Evolutionary conservation across 306 rosid species (phyloP).

Genomic region (Gillenia trifoliata): DNA sequence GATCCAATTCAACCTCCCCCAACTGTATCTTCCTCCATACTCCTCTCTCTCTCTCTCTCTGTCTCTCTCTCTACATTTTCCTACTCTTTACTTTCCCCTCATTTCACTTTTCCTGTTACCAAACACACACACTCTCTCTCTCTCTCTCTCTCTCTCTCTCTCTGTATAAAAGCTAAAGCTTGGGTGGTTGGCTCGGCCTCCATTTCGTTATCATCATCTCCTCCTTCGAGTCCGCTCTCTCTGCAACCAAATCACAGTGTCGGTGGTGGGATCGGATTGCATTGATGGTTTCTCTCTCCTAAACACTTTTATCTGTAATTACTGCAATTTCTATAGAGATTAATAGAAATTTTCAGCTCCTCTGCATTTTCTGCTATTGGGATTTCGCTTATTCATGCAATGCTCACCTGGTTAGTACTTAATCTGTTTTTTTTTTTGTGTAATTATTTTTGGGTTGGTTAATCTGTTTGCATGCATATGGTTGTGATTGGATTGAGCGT

Average conservation of each 20-base stretch:
- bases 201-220: neutral
- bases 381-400: slow-evolving; percentile 1
- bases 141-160: neutral
- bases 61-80: neutral
- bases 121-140: slow-evolving; percentile 21
- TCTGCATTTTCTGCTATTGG: neutral
- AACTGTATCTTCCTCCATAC: neutral
- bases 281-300: neutral
- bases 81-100: slow-evolving; percentile 34
- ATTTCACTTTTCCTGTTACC: slow-evolving; percentile 44
- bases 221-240: slow-evolving; percentile 10
- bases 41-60: neutral
- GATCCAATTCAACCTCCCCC: neutral
- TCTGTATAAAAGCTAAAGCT: slow-evolving; percentile 12
- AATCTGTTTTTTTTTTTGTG: neutral
- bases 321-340: neutral
- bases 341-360: neutral
- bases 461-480: neutral
- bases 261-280: slow-evolving; percentile 27
- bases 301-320: neutral
- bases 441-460: neutral
- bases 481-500: neutral
- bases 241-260: neutral
- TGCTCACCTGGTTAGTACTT: neutral
- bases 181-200: slow-evolving; percentile 9